phyloP scores from a whole-genome alignment of 345 rosid species.

The Aquilaria sinensis region DNA sequence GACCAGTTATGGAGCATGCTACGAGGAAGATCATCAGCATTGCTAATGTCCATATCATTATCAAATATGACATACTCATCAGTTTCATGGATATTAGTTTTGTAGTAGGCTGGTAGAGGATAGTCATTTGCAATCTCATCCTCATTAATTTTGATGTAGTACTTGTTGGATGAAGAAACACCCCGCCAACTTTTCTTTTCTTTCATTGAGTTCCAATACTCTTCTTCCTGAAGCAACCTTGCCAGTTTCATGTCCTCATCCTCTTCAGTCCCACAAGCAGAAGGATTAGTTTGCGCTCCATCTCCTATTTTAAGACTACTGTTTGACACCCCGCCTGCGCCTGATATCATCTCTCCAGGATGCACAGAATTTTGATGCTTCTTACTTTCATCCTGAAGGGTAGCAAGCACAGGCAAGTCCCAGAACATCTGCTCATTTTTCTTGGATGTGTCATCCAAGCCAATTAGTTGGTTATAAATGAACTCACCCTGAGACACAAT shows the following conservation, averaged over 20 bases:
- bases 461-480: slow-evolving; percentile 52
- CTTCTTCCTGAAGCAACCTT: slow-evolving; percentile 66
- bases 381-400: slow-evolving; percentile 44
- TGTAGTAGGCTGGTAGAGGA: slow-evolving; percentile 78
- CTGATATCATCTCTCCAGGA: slow-evolving; percentile 15
- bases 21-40: slow-evolving; percentile 51
- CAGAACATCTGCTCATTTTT: slow-evolving; percentile 29
- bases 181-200: slow-evolving; percentile 38
- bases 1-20: slow-evolving; percentile 80
- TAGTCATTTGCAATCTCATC: slow-evolving; percentile 83
- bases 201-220: slow-evolving; percentile 51
- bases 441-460: slow-evolving; percentile 55
- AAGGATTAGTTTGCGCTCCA: slow-evolving; percentile 16
- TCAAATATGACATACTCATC: slow-evolving; percentile 57
- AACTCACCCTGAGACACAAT: slow-evolving; percentile 68
- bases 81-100: slow-evolving; percentile 45
- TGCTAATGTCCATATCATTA: slow-evolving; percentile 25
- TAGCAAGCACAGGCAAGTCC: slow-evolving; percentile 45
- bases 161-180: slow-evolving; percentile 36
- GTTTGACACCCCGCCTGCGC: slow-evolving; percentile 29
- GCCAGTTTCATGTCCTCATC: slow-evolving; percentile 64
- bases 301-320: slow-evolving; percentile 33
- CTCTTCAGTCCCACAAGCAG: slow-evolving; percentile 32
- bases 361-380: slow-evolving; percentile 22
- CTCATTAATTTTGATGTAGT: slow-evolving; percentile 72